Base-by-base conservation (phyloP, 352 stramenopile species). In the Phytophthora agathidicida region DNA sequence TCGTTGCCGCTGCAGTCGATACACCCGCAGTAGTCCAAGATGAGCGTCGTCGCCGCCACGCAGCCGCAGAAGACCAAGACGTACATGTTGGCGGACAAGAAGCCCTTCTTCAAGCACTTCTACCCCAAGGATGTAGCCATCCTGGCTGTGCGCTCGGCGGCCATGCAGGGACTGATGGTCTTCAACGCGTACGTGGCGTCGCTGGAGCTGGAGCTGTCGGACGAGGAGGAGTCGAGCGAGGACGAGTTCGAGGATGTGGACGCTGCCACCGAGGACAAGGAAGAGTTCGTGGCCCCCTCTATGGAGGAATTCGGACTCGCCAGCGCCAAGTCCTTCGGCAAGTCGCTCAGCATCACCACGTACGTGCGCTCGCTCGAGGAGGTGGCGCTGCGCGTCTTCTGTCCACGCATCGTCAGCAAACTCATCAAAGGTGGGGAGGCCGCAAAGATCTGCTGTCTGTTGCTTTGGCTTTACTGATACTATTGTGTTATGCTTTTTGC, bases 31-130 rank as follows among this genome's bases (percentile, higher is more conserved):
- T 20, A 23, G 14, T 3, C 26, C 38, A 77, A 31, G 30, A 90
- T 92, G 83, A 92, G 83, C 38, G 52, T 75, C 60, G 65, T 88
- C 20, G 65, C 72, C 32, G 73, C 67, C 53, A 58, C 74, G 32
- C 33, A 64, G 42, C 53, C 38, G 43, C 77, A 83, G 48, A 86
- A 87, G 65, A 70, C 80, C 56, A 86, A 87, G 65, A 70, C 80
- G 53, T 93, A 92, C 68, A 31, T 20, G 17, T 16, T 94, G 62
- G 83, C 58, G 66, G 85, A 94, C 71, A 90, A 94, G 69, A 94
- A 94, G 66, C 80, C 85, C 38, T 94, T 82, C 56, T 88, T 88
- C 49, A 87, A 91, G 60, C 85, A 94, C 58, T 91, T 94, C 48
- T 82, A 91, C 63, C 69, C 77, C 22, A 73, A 73, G 31, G 74